Evolutionary conservation across 2,329 filamentous ascomycete genomes (phyloP).

Genomic region (Fusarium sp.): DNA sequence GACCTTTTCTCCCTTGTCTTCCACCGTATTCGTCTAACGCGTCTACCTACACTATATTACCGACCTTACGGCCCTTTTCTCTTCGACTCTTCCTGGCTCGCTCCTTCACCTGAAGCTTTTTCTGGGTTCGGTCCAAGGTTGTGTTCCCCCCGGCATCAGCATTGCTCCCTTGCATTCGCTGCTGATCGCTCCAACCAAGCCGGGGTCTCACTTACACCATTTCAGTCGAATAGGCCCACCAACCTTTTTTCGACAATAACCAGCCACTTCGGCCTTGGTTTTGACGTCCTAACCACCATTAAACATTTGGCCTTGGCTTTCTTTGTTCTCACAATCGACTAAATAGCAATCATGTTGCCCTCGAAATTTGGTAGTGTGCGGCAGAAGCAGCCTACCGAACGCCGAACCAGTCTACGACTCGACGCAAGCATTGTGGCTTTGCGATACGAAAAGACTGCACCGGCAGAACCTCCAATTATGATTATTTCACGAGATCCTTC

Average conservation of each 20-base stretch:
- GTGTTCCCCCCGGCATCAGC: constrained; percentile 27
- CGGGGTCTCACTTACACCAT: constrained; percentile 32
- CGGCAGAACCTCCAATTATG: constrained; percentile 68
- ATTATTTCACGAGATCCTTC: constrained; percentile 58
- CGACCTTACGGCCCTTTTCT: constrained; percentile 8
- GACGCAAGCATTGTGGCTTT: constrained; percentile 64
- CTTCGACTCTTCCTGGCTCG: not conserved
- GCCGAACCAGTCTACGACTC: constrained; percentile 55
- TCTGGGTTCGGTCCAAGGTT: constrained; percentile 14
- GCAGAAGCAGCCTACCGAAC: constrained; percentile 53
- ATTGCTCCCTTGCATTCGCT: constrained; percentile 38
- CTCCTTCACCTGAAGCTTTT: constrained; percentile 23
- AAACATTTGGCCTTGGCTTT: constrained; percentile 15
- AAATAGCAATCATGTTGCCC: constrained; percentile 50
- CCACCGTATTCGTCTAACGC: constrained; percentile 18
- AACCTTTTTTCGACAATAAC: constrained; percentile 22
- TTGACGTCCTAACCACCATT: constrained; percentile 3
- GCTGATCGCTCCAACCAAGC: constrained; percentile 14
- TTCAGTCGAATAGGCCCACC: constrained; percentile 17
- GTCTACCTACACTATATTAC: constrained; percentile 15
- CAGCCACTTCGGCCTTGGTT: constrained; percentile 21
- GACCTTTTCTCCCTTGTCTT: constrained; percentile 29
- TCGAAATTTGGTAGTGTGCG: constrained; percentile 58
- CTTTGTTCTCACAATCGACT: constrained; percentile 19
- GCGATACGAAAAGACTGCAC: constrained; percentile 70